These are phyloP conservation scores for Ceratobasidium sp. DNA, from an alignment of 1,284 basidiomycete genomes.

Conservation along the genomic window DNA sequence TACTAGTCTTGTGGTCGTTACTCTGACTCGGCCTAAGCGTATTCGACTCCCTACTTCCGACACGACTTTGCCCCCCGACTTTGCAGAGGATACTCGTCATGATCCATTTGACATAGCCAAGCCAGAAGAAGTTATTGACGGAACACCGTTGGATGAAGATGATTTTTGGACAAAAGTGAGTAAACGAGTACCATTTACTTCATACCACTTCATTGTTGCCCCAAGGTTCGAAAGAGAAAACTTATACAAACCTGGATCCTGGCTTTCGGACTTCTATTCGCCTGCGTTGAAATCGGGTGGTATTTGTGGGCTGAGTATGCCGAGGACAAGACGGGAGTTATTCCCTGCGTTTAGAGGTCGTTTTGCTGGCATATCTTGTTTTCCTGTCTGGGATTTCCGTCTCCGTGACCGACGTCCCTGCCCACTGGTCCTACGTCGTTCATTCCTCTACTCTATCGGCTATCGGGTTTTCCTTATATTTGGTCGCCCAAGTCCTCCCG, in stretches of 20 bases:
- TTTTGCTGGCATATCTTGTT: neutral
- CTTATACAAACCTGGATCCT: neutral
- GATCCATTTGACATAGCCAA: constrained; percentile 85
- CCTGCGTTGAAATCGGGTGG: neutral
- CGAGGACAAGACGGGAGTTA: neutral
- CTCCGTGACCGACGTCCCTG: neutral
- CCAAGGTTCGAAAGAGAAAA: neutral
- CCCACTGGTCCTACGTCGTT: neutral
- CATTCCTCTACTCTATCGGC: neutral
- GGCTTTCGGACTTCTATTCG: neutral
- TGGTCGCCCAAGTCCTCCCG: neutral
- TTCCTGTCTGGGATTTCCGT: neutral
- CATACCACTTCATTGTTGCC: neutral
- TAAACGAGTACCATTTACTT: neutral
- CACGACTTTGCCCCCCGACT: neutral
- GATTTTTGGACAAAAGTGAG: constrained; percentile 78
- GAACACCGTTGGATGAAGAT: constrained; percentile 77
- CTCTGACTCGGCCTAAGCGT: neutral
- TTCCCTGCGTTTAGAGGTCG: neutral
- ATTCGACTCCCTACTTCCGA: neutral
- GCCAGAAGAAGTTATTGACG: constrained; percentile 78
- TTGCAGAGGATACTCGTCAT: constrained; percentile 48
- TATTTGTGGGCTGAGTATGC: neutral
- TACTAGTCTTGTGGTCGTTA: neutral
- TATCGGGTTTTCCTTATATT: neutral